A percentile compares a stretch with the other conserved stretches of the same genome.
phyloP scores from a whole-genome alignment of 176 grass and related monocot genomes.

The Musa troglodytarum region DNA sequence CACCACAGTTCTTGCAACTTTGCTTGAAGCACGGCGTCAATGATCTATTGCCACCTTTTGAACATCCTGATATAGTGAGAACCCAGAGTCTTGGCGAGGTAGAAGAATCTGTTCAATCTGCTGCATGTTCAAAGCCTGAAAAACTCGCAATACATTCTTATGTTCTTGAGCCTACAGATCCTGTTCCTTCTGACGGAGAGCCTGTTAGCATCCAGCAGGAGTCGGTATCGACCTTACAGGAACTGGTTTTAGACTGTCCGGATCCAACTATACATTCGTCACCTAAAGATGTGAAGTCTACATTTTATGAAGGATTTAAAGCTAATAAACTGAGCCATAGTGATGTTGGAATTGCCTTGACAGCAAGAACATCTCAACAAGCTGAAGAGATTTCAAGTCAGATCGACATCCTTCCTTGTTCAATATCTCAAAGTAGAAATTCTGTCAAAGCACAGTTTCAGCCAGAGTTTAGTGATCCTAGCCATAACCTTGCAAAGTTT shows the following conservation, averaged over 20 bases:
- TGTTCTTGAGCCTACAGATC: slow-evolving; percentile 34
- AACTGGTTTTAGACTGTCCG: slow-evolving; percentile 15
- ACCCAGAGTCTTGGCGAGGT: slow-evolving; percentile 21
- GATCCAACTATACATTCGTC: not conserved
- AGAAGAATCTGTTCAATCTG: slow-evolving; percentile 12
- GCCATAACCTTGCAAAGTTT: slow-evolving; percentile 25
- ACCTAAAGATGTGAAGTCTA: slow-evolving; percentile 30
- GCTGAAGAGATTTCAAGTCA: slow-evolving; percentile 12
- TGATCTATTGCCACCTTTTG: slow-evolving; percentile 29
- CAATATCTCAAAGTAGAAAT: slow-evolving; percentile 33
- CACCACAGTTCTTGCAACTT: slow-evolving; percentile 15
- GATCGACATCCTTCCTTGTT: not conserved
- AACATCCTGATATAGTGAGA: slow-evolving; percentile 58
- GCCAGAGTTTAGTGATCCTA: slow-evolving; percentile 23
- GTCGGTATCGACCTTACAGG: slow-evolving; percentile 22
- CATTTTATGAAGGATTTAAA: slow-evolving; percentile 18
- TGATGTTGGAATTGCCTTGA: slow-evolving; percentile 3
- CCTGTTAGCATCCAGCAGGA: slow-evolving; percentile 29
- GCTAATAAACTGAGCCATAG: slow-evolving; percentile 15
- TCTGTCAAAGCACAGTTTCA: slow-evolving; percentile 25
- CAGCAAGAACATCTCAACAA: slow-evolving; percentile 1
- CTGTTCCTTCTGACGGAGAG: slow-evolving; percentile 18
- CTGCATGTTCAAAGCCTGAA: slow-evolving; percentile 9
- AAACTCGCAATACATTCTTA: not conserved
- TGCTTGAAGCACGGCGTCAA: slow-evolving; percentile 24